Percentiles rank a stretch among this genome's conserved stretches.
These are phyloP conservation scores for Dactylellina leptospora DNA, from an alignment of 2,329 filamentous ascomycete species.

Conservation along the genomic window DNA sequence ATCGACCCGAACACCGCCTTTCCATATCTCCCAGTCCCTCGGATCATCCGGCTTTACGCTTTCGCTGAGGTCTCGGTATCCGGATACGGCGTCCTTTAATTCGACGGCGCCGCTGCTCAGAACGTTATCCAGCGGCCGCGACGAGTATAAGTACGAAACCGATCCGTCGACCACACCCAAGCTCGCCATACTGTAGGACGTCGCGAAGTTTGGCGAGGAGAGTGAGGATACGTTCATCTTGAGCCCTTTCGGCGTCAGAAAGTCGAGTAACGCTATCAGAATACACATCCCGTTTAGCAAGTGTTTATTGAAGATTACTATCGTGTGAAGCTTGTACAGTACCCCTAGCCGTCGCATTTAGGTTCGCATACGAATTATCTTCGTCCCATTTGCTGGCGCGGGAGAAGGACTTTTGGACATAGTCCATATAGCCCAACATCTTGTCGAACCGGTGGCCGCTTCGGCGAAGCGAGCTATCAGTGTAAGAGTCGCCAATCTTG, in stretches of 20 bases:
- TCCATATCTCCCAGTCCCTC: constrained; percentile 67
- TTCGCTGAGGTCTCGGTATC: constrained; percentile 81
- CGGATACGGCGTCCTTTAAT: constrained; percentile 78
- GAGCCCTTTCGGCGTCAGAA: constrained; percentile 82
- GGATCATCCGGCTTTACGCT: constrained; percentile 66
- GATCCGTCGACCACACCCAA: constrained; percentile 93
- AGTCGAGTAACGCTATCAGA: constrained; percentile 79
- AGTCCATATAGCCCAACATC: constrained; percentile 98
- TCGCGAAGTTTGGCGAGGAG: constrained; percentile 90
- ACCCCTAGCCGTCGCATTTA: constrained; percentile 86
- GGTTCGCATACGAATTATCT: constrained; percentile 88
- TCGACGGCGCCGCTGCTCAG: constrained; percentile 77
- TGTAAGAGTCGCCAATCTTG: constrained; percentile 35
- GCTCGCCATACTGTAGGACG: constrained; percentile 88
- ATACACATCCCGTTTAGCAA: background rate
- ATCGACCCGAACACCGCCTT: constrained; percentile 64
- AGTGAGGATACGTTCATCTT: constrained; percentile 89
- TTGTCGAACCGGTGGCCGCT: constrained; percentile 57
- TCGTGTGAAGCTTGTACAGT: constrained; percentile 56
- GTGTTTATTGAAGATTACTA: background rate
- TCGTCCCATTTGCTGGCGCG: constrained; percentile 85
- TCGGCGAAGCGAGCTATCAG: constrained; percentile 36
- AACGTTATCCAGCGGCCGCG: constrained; percentile 74
- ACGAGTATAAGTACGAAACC: constrained; percentile 96
- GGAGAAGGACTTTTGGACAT: constrained; percentile 90